Evolutionary conservation across 208 protist species (phyloP), one percentile per base, ranked within the genome.

Genomic region (Trypanosoma conorhini): DNA sequence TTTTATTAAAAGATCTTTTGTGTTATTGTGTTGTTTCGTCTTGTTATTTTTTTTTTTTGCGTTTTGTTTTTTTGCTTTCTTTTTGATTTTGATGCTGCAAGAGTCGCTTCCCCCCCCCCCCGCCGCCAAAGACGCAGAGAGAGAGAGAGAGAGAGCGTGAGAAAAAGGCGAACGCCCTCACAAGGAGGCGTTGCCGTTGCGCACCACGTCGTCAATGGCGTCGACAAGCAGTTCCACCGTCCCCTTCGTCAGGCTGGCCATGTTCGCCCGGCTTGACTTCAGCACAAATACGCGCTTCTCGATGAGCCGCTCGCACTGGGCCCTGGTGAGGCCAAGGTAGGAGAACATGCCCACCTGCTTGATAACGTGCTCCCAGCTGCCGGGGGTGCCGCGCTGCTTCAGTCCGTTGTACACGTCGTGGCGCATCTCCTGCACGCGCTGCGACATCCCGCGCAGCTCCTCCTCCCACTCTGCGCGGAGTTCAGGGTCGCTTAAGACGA

Each of bases 291-390:
- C 75, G 44, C 87, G 83, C 67, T 86, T 80, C 54, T 88, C 74
- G 50, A 83, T 65, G 69, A 86, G 83, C 66, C 81, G 86, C 72
- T 85, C 70, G 65, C 86, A 96, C 83, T 97, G 89, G 76, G 85
- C 73, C 66, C 83, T 83, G 40, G 81, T 91, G n/a, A 99, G 87
- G 13, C 98, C 97, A 24, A 98, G 94, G 80, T 92, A 99, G 60
- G 96, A 99, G 82, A 99, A 99, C 98, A 99, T 99, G 74, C 98
- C 98, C 54, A 98, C 98, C 86, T 99, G 98, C 9, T 85, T 80
- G 40, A 91, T 86, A 35, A 99, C 91, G 79, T 99, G 98, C 13
- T 83, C 74, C 98, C 98, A 99, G n/a, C 63, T 87, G 52, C 93
- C 87, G 19, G 89, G 95, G 5, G 93, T 97, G 24, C 82, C 76